These are phyloP conservation scores for Pneumocystis carinii DNA, from an alignment of 1,139 yeast genomes.

Conservation along the genomic window DNA sequence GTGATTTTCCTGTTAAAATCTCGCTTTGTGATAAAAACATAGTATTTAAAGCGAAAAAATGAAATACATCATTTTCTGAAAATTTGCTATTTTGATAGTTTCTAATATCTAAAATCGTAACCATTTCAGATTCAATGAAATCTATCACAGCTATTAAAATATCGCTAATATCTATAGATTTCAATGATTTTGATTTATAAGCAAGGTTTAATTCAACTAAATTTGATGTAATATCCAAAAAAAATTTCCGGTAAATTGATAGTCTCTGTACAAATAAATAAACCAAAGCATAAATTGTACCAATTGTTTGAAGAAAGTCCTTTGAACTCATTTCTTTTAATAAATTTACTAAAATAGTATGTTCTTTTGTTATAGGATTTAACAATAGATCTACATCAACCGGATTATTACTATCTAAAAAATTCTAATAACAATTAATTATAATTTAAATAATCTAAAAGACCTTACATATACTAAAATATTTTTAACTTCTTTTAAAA, in stretches of 20 bases:
- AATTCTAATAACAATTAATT: conserved; percentile 21
- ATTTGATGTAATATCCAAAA: conserved; percentile 59
- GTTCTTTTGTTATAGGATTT: conserved; percentile 19
- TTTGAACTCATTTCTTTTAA: conserved; percentile 51
- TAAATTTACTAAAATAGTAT: conserved; percentile 33
- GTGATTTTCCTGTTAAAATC: conserved; percentile 58
- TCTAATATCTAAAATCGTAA: conserved; percentile 65
- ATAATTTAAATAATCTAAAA: neutral
- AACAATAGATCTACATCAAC: neutral
- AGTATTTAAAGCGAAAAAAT: conserved; percentile 51
- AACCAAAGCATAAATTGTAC: conserved; percentile 44
- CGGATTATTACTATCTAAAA: conserved; percentile 35
- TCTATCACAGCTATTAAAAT: conserved; percentile 54
- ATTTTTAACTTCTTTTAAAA: conserved; percentile 54
- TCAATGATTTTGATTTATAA: neutral
- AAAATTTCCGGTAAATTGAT: conserved; percentile 60
- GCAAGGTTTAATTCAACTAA: conserved; percentile 18
- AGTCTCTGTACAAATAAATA: conserved; percentile 63
- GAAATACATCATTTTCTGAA: conserved; percentile 38
- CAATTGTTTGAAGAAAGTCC: conserved; percentile 62
- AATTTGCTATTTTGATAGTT: conserved; percentile 50
- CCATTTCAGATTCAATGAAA: conserved; percentile 59
- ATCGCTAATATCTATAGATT: conserved; percentile 17
- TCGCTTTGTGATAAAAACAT: conserved; percentile 76
- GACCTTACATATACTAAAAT: conserved; percentile 36